Evolutionary conservation across 768 basidiomycete genomes (phyloP).

Genomic region (Amanita jacksonii): DNA sequence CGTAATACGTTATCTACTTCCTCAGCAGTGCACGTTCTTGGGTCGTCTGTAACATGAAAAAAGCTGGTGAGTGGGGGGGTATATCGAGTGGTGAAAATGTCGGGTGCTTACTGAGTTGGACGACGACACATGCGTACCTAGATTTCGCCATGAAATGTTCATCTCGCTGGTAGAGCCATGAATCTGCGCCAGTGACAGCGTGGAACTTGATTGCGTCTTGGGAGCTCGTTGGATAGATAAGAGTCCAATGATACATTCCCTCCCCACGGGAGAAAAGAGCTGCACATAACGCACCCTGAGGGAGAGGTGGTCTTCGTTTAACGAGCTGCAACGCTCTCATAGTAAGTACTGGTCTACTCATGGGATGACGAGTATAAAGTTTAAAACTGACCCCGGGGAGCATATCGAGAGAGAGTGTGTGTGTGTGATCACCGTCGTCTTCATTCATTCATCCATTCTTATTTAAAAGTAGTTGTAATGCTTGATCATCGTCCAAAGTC

Average conservation of each 20-base stretch:
- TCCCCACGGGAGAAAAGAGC: slow-evolving; percentile 5
- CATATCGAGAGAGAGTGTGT: no score
- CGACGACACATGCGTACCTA: slow-evolving; percentile 6
- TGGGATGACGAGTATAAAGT: no score
- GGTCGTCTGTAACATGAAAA: not conserved
- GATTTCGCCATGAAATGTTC: slow-evolving; percentile 6
- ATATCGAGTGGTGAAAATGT: no score
- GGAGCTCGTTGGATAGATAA: slow-evolving; percentile 7
- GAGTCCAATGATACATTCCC: slow-evolving; percentile 5
- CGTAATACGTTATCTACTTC: not conserved
- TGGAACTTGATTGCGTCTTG: slow-evolving; percentile 6
- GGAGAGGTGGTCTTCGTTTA: slow-evolving; percentile 5
- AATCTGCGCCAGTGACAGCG: slow-evolving; percentile 5
- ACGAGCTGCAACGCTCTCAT: no score
- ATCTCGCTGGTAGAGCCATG: slow-evolving; percentile 5
- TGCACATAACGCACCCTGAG: slow-evolving; percentile 2
- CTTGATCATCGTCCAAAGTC: no score
- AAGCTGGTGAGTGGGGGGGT: no score
- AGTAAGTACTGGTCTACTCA: no score
- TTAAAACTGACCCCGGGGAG: slow-evolving; percentile 4
- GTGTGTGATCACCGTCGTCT: no score
- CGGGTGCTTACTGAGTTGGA: slow-evolving; percentile 8
- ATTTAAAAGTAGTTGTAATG: no score
- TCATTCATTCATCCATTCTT: no score
- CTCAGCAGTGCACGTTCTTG: slow-evolving; percentile 4